A percentile compares a stretch with the other conserved stretches of the same genome.
Evolutionary conservation across 2,329 filamentous ascomycete species (phyloP).

Genomic region (Colletotrichum sp.): DNA sequence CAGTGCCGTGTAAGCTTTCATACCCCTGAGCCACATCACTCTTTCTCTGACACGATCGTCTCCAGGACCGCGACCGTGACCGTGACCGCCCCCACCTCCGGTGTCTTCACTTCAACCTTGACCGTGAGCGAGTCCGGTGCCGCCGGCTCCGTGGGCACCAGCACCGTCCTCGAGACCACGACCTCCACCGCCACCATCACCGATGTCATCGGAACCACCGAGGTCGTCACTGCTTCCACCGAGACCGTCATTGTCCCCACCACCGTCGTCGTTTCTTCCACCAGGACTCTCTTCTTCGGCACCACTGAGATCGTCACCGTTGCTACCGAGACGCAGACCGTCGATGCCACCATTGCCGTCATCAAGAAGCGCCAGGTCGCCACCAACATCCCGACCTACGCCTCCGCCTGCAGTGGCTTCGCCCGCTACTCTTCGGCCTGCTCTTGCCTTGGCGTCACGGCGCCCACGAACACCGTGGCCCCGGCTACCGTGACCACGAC

Average conservation of each 20-base stretch:
- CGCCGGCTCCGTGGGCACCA: conserved; percentile 5
- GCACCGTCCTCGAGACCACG: neutral
- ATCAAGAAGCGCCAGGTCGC: conserved; percentile 5
- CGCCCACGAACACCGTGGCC: conserved; percentile 21
- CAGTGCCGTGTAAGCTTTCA: neutral
- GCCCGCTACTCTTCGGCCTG: conserved; percentile 28
- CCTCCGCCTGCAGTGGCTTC: conserved; percentile 24
- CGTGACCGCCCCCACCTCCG: conserved; percentile 4
- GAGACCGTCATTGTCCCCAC: conserved; percentile 13
- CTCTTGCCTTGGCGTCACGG: conserved; percentile 26
- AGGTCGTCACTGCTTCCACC: neutral
- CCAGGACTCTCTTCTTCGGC: conserved; percentile 11
- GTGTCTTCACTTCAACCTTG: conserved; percentile 7
- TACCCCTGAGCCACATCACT: neutral
- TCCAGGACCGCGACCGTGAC: conserved; percentile 8
- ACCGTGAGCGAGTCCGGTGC: neutral
- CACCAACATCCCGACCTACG: conserved; percentile 22
- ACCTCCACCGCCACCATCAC: neutral
- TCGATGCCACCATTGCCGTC: conserved; percentile 3
- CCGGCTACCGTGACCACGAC: conserved; percentile 13
- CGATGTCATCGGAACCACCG: neutral
- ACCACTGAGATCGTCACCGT: conserved; percentile 14
- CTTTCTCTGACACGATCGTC: neutral
- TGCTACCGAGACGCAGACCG: conserved; percentile 17
- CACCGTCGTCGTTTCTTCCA: conserved; percentile 8